Evolutionary conservation across 345 rosid species (phyloP).

Genomic region (Capsella bursapastoris): DNA sequence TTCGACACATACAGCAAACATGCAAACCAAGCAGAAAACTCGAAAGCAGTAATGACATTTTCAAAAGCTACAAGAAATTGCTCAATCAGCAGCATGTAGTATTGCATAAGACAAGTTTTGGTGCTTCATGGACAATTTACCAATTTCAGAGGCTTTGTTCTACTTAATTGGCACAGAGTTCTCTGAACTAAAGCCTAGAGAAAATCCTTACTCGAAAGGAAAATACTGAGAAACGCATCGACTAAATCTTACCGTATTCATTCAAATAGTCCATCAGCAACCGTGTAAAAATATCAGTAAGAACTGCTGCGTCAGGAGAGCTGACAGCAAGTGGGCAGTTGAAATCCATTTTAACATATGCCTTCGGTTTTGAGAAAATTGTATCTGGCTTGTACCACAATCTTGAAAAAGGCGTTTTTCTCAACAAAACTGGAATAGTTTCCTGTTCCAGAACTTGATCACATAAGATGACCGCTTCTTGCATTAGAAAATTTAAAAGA

Average conservation of each 20-base stretch:
- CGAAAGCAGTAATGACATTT: not conserved
- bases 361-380: conserved; percentile 78
- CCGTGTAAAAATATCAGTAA: conserved; percentile 69
- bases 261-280: conserved; percentile 89
- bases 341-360: conserved; percentile 78
- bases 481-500: not conserved
- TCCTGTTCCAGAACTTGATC: conserved; percentile 55
- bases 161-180: conserved; percentile 1
- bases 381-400: conserved; percentile 93
- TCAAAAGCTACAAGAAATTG: conserved; percentile 21
- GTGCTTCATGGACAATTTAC: conserved; percentile 14
- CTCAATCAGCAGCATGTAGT: conserved; percentile 8
- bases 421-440: conserved; percentile 61
- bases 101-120: conserved; percentile 13
- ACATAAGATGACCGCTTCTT: conserved; percentile 29
- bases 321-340: conserved; percentile 71
- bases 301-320: conserved; percentile 85
- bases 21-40: conserved; percentile 13
- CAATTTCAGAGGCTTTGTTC: conserved; percentile 14
- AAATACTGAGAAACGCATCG: not conserved
- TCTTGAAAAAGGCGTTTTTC: conserved; percentile 67
- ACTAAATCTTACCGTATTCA: conserved; percentile 75
- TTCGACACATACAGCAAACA: not conserved
- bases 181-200: not conserved
- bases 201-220: conserved; percentile 4